Conservation (phyloP, 2,329 filamentous ascomycete genomes). For the Leptodontidium sp. region DNA sequence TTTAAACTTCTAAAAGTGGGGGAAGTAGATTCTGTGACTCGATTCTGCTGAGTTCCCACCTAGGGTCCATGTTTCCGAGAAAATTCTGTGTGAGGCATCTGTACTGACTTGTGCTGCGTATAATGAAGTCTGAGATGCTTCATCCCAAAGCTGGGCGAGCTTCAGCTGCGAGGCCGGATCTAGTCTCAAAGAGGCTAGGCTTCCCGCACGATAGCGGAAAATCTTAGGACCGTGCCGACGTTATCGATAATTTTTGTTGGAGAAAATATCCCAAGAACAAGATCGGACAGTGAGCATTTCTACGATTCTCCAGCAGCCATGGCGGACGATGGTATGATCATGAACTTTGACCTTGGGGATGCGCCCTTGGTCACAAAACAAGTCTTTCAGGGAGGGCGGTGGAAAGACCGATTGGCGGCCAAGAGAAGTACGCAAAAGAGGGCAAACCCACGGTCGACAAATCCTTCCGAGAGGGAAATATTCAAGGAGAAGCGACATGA, state of each 20-base stretch:
- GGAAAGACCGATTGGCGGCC: constrained; percentile 87
- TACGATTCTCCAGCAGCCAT: constrained; percentile 56
- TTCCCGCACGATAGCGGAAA: constrained; percentile 36
- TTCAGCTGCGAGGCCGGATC: neutral
- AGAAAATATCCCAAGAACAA: constrained; percentile 23
- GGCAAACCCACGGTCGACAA: constrained; percentile 29
- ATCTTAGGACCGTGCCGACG: constrained; percentile 27
- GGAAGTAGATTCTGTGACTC: neutral
- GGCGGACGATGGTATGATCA: constrained; percentile 93
- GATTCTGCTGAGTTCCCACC: constrained; percentile 28
- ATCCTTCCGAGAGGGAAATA: constrained; percentile 39
- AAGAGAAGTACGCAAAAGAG: constrained; percentile 68
- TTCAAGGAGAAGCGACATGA: constrained; percentile 42
- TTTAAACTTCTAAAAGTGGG: neutral
- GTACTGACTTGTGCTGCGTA: constrained; percentile 46
- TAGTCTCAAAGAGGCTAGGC: constrained; percentile 30
- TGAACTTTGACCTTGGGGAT: constrained; percentile 87
- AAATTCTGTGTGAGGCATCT: constrained; percentile 39
- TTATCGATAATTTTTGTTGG: constrained; percentile 37
- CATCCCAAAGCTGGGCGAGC: constrained; percentile 17
- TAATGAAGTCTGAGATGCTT: constrained; percentile 41
- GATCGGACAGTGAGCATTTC: neutral
- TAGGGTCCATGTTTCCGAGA: constrained; percentile 40
- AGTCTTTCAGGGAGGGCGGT: constrained; percentile 86
- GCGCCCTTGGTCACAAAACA: constrained; percentile 67